Base-by-base conservation (phyloP, 768 basidiomycete species). In the Xerocomellus dryophilus region DNA sequence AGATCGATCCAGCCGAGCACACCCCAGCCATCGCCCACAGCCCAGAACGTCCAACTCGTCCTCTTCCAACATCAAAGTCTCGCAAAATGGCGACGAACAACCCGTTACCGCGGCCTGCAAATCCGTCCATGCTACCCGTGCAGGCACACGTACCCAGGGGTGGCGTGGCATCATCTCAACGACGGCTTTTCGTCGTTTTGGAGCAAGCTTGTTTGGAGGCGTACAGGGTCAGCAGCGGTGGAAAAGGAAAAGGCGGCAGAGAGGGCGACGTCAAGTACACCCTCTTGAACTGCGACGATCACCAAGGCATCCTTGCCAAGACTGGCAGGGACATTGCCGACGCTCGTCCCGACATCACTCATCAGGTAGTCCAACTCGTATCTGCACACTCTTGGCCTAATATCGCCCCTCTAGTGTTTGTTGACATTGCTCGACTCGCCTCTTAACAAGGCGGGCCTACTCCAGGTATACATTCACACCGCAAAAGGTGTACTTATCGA, bases 401-500 rank as follows among this genome's bases (percentile, higher is more conserved):
- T 40, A 17, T 39, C 7, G 35, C n/a, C 9, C 10, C 7, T 20
- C 40, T 6, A 98, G 93, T 99, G 97, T 67, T 82, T 99, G 11
- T 76, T 99, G 61, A 99, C 97, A 0, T 79, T 99, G 7, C 82
- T 99, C 53, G 97, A 99, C 74, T 98, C 96, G 18, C 97, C 97
- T 1, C 75, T 99, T 42, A 99, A 99, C 81, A 98, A 98, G 74
- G 91, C 96, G 8, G 97, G 97, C 10, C 74, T 92, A 25, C 82
- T 98, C 11, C 97, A 98, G 71, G 94, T 99, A 17, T 99, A 96
- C 75, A 95, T 99, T 56, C 95, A 98, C 76, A 98, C 97, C 15
- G 90, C 93, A 17, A 92, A 90, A 64, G 94, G 94, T 36, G 90
- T 94, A 12, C 81, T 99, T 43, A 98, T 99, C 67, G 96, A 99